Evolutionary conservation across 768 basidiomycete genomes (phyloP).

Genomic region (Amanita exitialis): DNA sequence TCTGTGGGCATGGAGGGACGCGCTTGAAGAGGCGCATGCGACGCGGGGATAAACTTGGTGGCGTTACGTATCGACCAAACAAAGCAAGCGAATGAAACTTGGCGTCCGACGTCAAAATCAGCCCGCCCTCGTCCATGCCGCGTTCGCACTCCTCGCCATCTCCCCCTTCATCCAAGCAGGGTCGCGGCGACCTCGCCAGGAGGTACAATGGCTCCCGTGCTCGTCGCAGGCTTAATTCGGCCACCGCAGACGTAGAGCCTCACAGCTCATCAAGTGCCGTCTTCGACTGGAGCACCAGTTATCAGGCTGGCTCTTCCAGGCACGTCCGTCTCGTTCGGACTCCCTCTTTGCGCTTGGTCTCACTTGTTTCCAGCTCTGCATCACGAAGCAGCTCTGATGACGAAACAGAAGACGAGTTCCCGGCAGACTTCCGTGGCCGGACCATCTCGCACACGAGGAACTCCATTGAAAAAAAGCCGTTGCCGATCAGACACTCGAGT

Average conservation of each 20-base stretch:
- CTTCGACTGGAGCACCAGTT: slow-evolving; percentile 77
- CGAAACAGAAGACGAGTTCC: slow-evolving; percentile 45
- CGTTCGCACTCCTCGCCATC: slow-evolving; percentile 74
- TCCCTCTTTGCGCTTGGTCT: not conserved
- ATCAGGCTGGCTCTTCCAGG: slow-evolving; percentile 81
- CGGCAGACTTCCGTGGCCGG: slow-evolving; percentile 32
- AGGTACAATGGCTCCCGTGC: slow-evolving; percentile 26
- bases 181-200: slow-evolving; percentile 37
- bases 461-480: slow-evolving; percentile 15
- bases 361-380: slow-evolving; percentile 30
- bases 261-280: slow-evolving; percentile 16
- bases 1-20: not conserved
- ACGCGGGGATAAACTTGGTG: too few species aligned
- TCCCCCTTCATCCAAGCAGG: slow-evolving; percentile 50
- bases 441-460: slow-evolving; percentile 21
- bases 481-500: slow-evolving; percentile 21
- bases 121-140: slow-evolving; percentile 42
- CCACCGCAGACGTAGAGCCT: slow-evolving; percentile 13
- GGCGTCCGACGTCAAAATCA: not conserved
- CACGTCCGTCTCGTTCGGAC: slow-evolving; percentile 18
- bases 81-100: not conserved
- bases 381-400: slow-evolving; percentile 43
- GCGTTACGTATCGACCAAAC: slow-evolving; percentile 1
- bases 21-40: not conserved
- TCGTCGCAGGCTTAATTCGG: slow-evolving; percentile 25